Evolutionary conservation across 441 rosid genomes (phyloP).

Genomic region (Adansonia grandidieri): DNA sequence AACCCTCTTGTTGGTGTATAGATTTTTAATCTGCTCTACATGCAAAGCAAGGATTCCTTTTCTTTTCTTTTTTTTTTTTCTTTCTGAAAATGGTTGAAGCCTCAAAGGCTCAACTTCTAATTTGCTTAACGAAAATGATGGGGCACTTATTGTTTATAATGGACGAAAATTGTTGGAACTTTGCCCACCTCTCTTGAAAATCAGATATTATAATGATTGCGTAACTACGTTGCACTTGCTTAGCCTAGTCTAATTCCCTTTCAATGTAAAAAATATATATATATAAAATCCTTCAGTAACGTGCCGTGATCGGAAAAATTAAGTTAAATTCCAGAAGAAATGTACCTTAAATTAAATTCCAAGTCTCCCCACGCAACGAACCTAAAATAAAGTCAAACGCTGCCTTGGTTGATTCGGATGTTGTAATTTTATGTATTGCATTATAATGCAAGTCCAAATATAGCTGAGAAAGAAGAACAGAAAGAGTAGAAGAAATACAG

Average conservation of each 20-base stretch:
- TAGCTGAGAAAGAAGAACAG: too few relatives aligned
- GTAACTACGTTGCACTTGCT: neutral
- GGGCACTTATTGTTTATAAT: neutral
- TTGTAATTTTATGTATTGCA: neutral
- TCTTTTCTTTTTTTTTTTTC: conserved; percentile 8
- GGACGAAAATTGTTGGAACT: neutral
- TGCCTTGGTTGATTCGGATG: neutral
- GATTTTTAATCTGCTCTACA: conserved; percentile 25
- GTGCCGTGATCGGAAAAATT: neutral
- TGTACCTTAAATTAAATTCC: neutral
- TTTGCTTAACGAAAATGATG: neutral
- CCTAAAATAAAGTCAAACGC: neutral
- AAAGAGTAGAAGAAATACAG: too few relatives aligned
- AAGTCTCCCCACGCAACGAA: conserved; percentile 14
- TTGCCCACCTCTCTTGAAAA: too few relatives aligned
- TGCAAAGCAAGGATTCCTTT: conserved; percentile 30
- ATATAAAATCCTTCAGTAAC: neutral
- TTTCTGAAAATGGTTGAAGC: neutral
- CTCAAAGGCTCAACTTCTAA: too few relatives aligned
- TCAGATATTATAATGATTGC: neutral
- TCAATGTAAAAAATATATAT: neutral
- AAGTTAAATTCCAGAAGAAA: neutral
- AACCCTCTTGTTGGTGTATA: conserved; percentile 35
- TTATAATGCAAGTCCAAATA: too few relatives aligned
- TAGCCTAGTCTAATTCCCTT: neutral